Evolutionary conservation across 176 grass and related monocot species (phyloP).

Genomic region (Aegilops speltoides): DNA sequence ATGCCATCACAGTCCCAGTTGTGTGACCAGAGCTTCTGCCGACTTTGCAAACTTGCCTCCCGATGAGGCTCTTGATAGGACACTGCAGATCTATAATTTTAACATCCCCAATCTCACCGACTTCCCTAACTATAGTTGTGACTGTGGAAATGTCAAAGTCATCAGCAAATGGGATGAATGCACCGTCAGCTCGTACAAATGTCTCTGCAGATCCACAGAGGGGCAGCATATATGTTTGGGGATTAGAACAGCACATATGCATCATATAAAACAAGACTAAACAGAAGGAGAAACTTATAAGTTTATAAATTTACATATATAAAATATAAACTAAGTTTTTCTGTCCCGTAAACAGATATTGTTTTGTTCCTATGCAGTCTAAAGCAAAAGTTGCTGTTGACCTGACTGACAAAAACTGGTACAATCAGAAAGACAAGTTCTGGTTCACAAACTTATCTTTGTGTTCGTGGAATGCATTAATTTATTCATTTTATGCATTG

Average conservation of each 20-base stretch:
- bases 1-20: conserved; percentile 86
- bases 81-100: conserved; percentile 89
- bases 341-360: neutral
- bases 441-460: neutral
- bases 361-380: neutral
- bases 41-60: conserved; percentile 80
- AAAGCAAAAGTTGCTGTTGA: neutral
- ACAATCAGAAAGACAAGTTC: neutral
- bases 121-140: conserved; percentile 74
- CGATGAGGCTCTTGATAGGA: conserved; percentile 78
- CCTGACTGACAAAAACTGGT: neutral
- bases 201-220: conserved; percentile 75
- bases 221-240: conserved; percentile 49
- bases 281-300: neutral
- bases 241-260: conserved; percentile 39
- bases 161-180: conserved; percentile 91
- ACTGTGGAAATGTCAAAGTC: conserved; percentile 82
- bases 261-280: conserved; percentile 11
- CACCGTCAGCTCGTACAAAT: conserved; percentile 94
- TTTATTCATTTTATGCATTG: neutral
- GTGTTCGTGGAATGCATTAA: neutral
- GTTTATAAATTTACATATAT: neutral
- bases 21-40: conserved; percentile 95
- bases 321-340: neutral
- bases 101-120: conserved; percentile 78